Evolutionary conservation across 306 rosid species (phyloP).

Genomic region (Medicago arabica): DNA sequence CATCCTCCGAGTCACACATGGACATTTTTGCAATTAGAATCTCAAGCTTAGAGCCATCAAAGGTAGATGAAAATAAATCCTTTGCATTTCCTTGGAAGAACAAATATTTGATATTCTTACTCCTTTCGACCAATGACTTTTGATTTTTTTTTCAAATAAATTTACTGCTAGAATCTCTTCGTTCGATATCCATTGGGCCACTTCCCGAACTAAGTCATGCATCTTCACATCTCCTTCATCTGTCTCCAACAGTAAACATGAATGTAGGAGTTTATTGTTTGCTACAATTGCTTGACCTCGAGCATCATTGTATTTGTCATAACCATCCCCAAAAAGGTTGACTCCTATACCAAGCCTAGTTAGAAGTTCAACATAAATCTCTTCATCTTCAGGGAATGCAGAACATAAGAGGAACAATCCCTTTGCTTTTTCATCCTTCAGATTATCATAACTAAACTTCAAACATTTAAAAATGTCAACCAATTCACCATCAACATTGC

Average conservation of each 20-base stretch:
- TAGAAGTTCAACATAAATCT: not conserved
- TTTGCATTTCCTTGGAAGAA: not conserved
- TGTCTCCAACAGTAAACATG: not conserved
- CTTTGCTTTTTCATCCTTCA: not conserved
- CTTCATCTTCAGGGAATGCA: conserved; percentile 40
- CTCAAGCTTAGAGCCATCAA: conserved; percentile 20
- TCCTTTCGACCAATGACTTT: not conserved
- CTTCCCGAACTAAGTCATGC: not conserved
- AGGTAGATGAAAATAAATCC: not conserved
- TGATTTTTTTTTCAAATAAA: no score
- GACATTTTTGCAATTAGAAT: not conserved
- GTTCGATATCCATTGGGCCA: not conserved
- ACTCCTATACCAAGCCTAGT: not conserved
- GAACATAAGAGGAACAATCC: conserved; percentile 31
- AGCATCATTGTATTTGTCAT: not conserved
- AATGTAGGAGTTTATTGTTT: not conserved
- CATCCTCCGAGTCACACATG: fast-evolving
- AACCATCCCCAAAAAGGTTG: not conserved
- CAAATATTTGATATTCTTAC: not conserved
- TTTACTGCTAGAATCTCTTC: not conserved
- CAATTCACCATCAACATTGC: not conserved
- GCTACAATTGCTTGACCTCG: not conserved
- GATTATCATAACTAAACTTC: conserved; percentile 3
- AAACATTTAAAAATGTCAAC: not conserved
- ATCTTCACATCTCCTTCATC: not conserved